Base-by-base conservation (phyloP, 2,329 filamentous ascomycete species). In the Cylindrodendrum hubeiense region DNA sequence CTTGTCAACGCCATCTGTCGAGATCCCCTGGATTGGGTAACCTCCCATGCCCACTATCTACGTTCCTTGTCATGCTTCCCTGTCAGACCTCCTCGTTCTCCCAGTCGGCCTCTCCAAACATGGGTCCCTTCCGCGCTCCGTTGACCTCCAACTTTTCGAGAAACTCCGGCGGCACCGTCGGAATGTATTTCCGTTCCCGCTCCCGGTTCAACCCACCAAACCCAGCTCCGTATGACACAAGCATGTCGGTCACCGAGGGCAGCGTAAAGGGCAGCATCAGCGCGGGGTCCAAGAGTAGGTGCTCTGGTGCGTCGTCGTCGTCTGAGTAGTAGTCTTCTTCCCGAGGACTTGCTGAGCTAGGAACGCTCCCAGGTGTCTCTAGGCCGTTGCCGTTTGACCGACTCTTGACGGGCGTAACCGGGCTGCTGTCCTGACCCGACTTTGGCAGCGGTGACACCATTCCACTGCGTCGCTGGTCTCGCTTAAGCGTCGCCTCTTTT, bases 201-300 rank as follows among this genome's bases (percentile, higher is more conserved):
- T 98, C 96, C 67, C 92, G 88, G 81, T 99, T 97, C 50, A 96
- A 84, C 0, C 96, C 96, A 5, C 96, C 96, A 75, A 98, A 96
- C 0, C 96, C 96, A 13, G 96, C 95, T 1, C 96, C 96, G 75
- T 97, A 99, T 70, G 91, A 95, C 51, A 99, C 89, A 51, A 98
- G 86, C 96, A 99, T 99, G 79, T 99, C 96, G 26, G 95, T 98
- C 62, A 94, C 96, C 2, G 95, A 97, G 2, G 96, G 96, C 28
- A 99, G 84, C n/a, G 92, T 92, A 78, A 99, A 99, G 0, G 96
- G 96, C 26, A 99, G 86, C 87, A 98, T 97, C 65, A 97, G 84
- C 3, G 95, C 93, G 3, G 95, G 94, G 75, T 98, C 95, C 57
- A 98, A 81, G 46, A 98, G 89, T 37, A 98, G 85, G 65, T 93